Conservation (phyloP, 306 rosid species). For the Cucumis sativus region DNA sequence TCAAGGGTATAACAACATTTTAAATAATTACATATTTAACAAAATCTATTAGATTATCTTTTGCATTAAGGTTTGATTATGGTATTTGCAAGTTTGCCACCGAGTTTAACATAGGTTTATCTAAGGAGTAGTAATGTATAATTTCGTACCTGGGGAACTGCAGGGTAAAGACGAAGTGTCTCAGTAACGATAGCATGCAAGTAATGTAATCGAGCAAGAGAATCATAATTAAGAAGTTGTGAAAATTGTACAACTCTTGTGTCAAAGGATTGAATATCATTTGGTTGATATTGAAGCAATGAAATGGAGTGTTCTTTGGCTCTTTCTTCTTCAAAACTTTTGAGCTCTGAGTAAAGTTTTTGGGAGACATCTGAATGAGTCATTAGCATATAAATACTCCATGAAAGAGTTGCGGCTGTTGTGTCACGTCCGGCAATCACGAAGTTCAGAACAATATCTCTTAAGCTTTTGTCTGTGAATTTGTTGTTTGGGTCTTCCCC, state of each 20-base stretch:
- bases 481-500: slow-evolving; percentile 37
- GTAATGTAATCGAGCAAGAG: slow-evolving; percentile 50
- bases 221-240: slow-evolving; percentile 46
- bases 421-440: slow-evolving; percentile 99
- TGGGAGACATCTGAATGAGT: slow-evolving; percentile 59
- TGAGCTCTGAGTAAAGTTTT: slow-evolving; percentile 62
- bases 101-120: too few relatives aligned
- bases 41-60: too few relatives aligned
- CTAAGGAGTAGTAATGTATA: too few relatives aligned
- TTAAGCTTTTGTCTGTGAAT: slow-evolving; percentile 56
- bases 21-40: too few relatives aligned
- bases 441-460: slow-evolving; percentile 82
- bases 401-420: slow-evolving; percentile 83
- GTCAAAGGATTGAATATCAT: slow-evolving; percentile 42
- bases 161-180: slow-evolving; percentile 82
- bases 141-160: slow-evolving; percentile 74
- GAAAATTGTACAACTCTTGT: slow-evolving; percentile 50
- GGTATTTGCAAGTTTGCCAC: too few relatives aligned
- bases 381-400: slow-evolving; percentile 86
- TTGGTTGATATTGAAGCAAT: slow-evolving; percentile 28
- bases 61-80: too few relatives aligned
- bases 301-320: slow-evolving; percentile 46
- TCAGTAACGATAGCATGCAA: slow-evolving; percentile 86
- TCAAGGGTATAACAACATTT: too few relatives aligned
- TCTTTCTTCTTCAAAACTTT: slow-evolving; percentile 42